phyloP scores from a whole-genome alignment of 2,329 filamentous ascomycete species.

The Microcera coccophila region DNA sequence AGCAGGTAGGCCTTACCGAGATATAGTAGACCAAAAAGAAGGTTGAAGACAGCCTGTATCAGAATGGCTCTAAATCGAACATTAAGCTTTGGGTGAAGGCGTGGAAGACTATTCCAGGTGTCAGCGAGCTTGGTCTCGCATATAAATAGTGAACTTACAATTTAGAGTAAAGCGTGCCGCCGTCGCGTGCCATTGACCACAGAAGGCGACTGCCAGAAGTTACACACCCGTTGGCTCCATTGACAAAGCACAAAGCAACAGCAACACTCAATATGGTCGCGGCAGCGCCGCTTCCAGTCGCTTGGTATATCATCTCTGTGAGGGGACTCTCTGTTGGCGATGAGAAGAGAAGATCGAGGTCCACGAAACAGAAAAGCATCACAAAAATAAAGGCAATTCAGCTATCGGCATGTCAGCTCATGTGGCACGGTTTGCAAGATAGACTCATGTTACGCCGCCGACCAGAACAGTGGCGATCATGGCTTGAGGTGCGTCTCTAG shows the following conservation, averaged over 20 bases:
- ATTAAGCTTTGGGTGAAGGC: conserved; percentile 34
- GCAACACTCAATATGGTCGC: conserved; percentile 40
- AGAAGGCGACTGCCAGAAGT: conserved; percentile 41
- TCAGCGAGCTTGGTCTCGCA: neutral
- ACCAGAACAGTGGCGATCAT: conserved; percentile 42
- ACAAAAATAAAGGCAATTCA: conserved; percentile 38
- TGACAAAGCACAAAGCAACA: conserved; percentile 42
- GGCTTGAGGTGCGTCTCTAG: conserved; percentile 38
- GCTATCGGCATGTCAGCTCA: conserved; percentile 13
- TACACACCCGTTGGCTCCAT: conserved; percentile 43
- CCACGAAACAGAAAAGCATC: conserved; percentile 40
- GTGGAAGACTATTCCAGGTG: neutral
- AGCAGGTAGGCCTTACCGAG: too few species aligned
- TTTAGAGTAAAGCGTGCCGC: conserved; percentile 31
- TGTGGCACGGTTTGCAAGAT: neutral
- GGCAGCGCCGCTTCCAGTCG: conserved; percentile 36
- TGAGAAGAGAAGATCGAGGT: conserved; percentile 32
- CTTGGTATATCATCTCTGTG: conserved; percentile 42
- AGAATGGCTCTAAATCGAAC: conserved; percentile 40
- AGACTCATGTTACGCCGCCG: conserved; percentile 39
- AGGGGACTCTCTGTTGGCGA: conserved; percentile 44
- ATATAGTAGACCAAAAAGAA: conserved; percentile 42
- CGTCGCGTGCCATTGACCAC: conserved; percentile 44
- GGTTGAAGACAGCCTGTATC: conserved; percentile 37
- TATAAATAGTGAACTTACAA: neutral